Percentiles rank a stretch among this genome's conserved stretches.
Evolutionary conservation across 192 early-diverging fungal species (phyloP).

Genomic region (Rhizoclosmatium globosum): DNA sequence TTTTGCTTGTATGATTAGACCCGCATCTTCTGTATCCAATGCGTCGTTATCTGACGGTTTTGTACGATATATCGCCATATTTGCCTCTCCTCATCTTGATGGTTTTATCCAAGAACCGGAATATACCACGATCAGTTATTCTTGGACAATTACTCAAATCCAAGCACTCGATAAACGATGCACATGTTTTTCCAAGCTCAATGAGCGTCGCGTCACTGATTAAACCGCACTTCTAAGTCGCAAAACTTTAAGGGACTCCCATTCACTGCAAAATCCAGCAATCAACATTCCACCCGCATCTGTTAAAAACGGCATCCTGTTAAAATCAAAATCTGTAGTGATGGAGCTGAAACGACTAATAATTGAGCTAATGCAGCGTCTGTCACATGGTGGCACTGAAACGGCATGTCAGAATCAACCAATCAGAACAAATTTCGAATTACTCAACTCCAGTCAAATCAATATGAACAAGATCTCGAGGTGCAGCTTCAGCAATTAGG

Average conservation of each 20-base stretch:
- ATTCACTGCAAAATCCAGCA: background rate
- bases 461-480: too few species aligned
- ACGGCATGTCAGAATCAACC: background rate
- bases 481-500: background rate
- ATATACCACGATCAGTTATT: slow-evolving; percentile 6
- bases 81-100: background rate
- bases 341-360: background rate
- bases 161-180: background rate
- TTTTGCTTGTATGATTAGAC: background rate
- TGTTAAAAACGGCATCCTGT: background rate
- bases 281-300: background rate
- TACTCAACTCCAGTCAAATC: too few species aligned
- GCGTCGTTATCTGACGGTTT: background rate
- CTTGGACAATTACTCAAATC: background rate
- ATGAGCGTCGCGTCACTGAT: background rate
- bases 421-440: too few species aligned
- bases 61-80: too few species aligned
- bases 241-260: background rate
- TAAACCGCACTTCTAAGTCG: background rate
- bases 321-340: background rate
- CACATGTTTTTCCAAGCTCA: background rate
- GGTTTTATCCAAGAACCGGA: background rate
- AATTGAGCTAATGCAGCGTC: slow-evolving; percentile 3
- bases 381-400: background rate
- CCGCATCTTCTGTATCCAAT: background rate